Percentiles rank a stretch among this genome's conserved stretches.
Evolutionary conservation across 2,329 filamentous ascomycete genomes (phyloP).

Genomic region (Ophiocordyceps polyrhachis-furcata): DNA sequence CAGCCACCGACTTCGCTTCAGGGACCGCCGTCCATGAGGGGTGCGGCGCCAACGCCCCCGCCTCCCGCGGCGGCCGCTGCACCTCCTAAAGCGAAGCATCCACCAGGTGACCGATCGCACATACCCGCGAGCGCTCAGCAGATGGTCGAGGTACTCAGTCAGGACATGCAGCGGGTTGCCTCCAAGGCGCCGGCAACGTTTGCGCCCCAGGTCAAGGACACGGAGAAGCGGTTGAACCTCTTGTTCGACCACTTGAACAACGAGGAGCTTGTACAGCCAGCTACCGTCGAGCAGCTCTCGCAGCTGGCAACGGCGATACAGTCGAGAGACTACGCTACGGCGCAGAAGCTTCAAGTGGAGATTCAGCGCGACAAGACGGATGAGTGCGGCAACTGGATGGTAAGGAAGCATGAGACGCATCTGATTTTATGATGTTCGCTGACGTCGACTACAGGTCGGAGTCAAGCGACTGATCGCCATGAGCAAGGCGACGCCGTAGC

Average conservation of each 20-base stretch:
- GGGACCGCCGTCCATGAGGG: constrained; percentile 21
- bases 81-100: constrained; percentile 43
- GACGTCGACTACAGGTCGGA: constrained; percentile 38
- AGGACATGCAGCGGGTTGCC: constrained; percentile 80
- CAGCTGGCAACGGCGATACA: constrained; percentile 49
- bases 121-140: constrained; percentile 61
- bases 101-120: constrained; percentile 75
- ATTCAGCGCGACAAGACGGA: constrained; percentile 61
- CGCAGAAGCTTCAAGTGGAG: constrained; percentile 51
- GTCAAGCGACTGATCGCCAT: constrained; percentile 62
- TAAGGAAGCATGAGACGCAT: constrained; percentile 22
- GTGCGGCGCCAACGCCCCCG: constrained; percentile 20
- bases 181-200: constrained; percentile 71
- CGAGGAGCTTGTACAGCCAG: constrained; percentile 66
- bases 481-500: constrained; percentile 52
- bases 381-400: constrained; percentile 78
- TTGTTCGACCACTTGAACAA: constrained; percentile 98
- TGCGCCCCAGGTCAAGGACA: constrained; percentile 77
- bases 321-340: constrained; percentile 47
- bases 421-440: constrained; percentile 11
- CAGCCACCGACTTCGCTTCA: constrained; percentile 16
- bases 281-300: constrained; percentile 51
- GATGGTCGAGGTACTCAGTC: constrained; percentile 62
- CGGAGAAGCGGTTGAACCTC: constrained; percentile 77
- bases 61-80: constrained; percentile 30